Conservation (phyloP, 1,284 basidiomycete genomes). For the Rhizoctonia solani region DNA sequence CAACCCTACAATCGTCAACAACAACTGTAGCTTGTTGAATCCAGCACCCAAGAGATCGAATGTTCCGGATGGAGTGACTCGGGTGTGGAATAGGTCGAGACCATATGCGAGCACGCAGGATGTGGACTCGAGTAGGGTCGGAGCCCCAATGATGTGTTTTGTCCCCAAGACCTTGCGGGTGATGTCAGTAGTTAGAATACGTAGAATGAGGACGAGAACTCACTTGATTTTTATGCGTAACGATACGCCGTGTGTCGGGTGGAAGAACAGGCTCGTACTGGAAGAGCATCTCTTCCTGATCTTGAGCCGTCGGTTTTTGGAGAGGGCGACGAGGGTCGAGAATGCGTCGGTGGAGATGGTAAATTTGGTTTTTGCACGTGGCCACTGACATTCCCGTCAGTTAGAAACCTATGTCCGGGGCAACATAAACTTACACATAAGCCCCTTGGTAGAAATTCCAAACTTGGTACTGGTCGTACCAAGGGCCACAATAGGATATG, state of each 20-base stretch:
- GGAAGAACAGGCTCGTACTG: conserved; percentile 82
- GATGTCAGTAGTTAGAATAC: background rate
- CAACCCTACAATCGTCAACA: conserved; percentile 79
- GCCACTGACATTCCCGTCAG: conserved; percentile 59
- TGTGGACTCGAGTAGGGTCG: conserved; percentile 89
- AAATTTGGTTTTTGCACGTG: conserved; percentile 73
- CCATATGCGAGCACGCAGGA: conserved; percentile 85
- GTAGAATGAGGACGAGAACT: conserved; percentile 38
- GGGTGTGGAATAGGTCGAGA: conserved; percentile 83
- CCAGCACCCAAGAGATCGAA: conserved; percentile 89
- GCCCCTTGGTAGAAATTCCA: conserved; percentile 85
- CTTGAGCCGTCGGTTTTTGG: conserved; percentile 73
- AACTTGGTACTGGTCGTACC: conserved; percentile 80
- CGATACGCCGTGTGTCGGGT: conserved; percentile 69
- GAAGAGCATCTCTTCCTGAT: conserved; percentile 84
- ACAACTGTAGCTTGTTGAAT: conserved; percentile 93
- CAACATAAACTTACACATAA: conserved; percentile 64
- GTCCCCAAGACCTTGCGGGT: conserved; percentile 64
- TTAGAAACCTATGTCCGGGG: conserved; percentile 49
- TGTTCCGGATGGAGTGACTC: conserved; percentile 83
- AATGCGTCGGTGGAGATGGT: conserved; percentile 72
- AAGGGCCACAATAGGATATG: conserved; percentile 69
- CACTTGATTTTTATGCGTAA: conserved; percentile 81
- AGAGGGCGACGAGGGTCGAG: conserved; percentile 86
- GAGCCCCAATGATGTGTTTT: conserved; percentile 68